Evolutionary conservation across 2,329 filamentous ascomycete genomes (phyloP).

Genomic region (Fusarium bulbicola): DNA sequence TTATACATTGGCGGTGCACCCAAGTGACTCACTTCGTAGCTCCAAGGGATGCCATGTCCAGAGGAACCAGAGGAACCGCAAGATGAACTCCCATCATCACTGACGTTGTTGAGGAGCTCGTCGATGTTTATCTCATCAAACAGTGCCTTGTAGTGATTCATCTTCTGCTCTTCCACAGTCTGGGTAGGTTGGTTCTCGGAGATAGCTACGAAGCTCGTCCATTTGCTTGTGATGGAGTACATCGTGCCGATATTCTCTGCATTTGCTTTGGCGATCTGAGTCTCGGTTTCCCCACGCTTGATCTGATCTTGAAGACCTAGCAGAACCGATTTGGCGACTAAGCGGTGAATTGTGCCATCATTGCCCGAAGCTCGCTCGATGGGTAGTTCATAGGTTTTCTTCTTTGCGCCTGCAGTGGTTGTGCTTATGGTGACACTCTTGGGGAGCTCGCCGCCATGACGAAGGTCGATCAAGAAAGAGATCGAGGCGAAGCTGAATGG

Average conservation of each 20-base stretch:
- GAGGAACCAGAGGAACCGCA: not conserved
- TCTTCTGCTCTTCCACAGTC: fast-evolving
- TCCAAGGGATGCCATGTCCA: no score
- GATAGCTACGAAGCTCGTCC: not conserved
- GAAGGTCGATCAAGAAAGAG: not conserved
- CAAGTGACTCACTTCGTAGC: no score
- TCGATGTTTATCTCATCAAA: not conserved
- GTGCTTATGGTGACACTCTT: fast-evolving
- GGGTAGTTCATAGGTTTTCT: fast-evolving
- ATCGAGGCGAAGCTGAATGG: not conserved
- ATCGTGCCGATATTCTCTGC: not conserved
- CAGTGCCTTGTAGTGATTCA: not conserved
- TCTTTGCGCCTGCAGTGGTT: fast-evolving
- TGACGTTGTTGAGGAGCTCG: not conserved
- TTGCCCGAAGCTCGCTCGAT: fast-evolving
- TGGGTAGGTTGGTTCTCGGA: fast-evolving
- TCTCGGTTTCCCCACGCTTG: fast-evolving
- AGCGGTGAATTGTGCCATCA: fast-evolving
- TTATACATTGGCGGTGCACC: fast-evolving
- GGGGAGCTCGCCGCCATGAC: fast-evolving
- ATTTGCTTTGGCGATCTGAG: fast-evolving
- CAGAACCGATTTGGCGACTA: fast-evolving
- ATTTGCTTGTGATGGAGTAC: not conserved
- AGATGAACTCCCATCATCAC: not conserved
- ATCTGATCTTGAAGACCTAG: fast-evolving